Evolutionary conservation across 345 rosid species (phyloP).

Genomic region (Orychophragmus violaceus): DNA sequence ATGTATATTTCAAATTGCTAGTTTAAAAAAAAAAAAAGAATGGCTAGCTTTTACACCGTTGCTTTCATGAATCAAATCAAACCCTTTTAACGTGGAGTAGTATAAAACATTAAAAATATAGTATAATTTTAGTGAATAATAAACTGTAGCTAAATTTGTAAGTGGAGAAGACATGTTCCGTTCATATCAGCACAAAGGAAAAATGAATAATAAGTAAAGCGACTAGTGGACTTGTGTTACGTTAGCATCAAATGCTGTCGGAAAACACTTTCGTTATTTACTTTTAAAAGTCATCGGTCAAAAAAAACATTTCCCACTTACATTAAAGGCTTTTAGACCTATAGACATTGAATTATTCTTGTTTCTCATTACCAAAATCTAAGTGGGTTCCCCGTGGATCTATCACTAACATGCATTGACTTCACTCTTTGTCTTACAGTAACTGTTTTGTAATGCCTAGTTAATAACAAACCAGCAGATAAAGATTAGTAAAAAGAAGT

Average conservation of each 20-base stretch:
- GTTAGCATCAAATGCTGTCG: slow-evolving; percentile 32
- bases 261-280: background rate
- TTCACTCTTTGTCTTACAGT: background rate
- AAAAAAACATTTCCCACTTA: slow-evolving; percentile 27
- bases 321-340: slow-evolving; percentile 21
- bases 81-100: background rate
- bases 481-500: background rate
- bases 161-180: slow-evolving; percentile 28
- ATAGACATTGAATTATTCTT: slow-evolving; percentile 24
- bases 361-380: slow-evolving; percentile 17
- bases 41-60: background rate
- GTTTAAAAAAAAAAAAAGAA: too few species aligned
- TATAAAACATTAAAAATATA: background rate
- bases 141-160: slow-evolving; percentile 10
- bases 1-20: too few species aligned
- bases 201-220: background rate
- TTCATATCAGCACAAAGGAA: slow-evolving; percentile 21
- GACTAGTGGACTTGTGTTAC: slow-evolving; percentile 17
- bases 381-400: slow-evolving; percentile 31
- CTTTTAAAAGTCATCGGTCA: background rate
- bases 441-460: slow-evolving; percentile 2
- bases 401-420: slow-evolving; percentile 11
- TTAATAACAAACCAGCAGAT: background rate
- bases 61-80: background rate
- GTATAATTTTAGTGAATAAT: background rate